A percentile compares a stretch with the other conserved stretches of the same genome.
Conservation (phyloP, 1,284 basidiomycete genomes). For the Trametes hirsuta region DNA sequence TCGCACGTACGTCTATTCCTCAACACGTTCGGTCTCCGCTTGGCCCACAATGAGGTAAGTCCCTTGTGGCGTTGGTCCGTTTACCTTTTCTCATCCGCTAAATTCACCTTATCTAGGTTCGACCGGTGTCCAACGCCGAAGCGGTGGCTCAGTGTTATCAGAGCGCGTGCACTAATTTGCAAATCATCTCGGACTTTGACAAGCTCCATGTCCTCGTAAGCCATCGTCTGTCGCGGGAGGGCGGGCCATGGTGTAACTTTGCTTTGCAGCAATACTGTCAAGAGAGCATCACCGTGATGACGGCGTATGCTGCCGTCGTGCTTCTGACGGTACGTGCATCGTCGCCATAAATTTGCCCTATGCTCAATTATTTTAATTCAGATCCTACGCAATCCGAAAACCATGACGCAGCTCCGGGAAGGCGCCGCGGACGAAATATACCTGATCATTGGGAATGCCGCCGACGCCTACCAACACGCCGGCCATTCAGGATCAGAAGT, state of each 20-base stretch:
- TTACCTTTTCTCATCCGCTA: not conserved
- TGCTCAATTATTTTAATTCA: conserved; percentile 29
- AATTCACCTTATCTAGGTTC: conserved; percentile 17
- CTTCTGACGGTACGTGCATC: conserved; percentile 58
- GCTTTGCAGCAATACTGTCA: conserved; percentile 71
- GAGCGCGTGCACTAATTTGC: conserved; percentile 69
- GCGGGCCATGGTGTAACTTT: not conserved
- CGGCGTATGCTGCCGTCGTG: conserved; percentile 80
- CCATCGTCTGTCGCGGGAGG: conserved; percentile 9
- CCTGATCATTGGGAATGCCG: conserved; percentile 62
- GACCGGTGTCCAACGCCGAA: conserved; percentile 60
- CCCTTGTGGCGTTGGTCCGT: conserved; percentile 6
- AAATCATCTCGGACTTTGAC: conserved; percentile 74
- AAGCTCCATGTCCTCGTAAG: conserved; percentile 75
- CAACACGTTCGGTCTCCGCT: conserved; percentile 78
- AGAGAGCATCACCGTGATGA: conserved; percentile 82
- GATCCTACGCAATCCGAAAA: conserved; percentile 67
- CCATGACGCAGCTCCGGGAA: conserved; percentile 55
- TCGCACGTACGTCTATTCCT: conserved; percentile 77
- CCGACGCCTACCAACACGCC: conserved; percentile 75
- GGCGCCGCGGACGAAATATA: conserved; percentile 64
- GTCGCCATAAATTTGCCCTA: not conserved
- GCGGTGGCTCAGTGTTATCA: conserved; percentile 73
- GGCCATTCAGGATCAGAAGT: conserved; percentile 63
- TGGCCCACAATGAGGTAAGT: conserved; percentile 57